Base-by-base conservation (phyloP, 768 basidiomycete species). In the Cystobasidium ongulense region DNA sequence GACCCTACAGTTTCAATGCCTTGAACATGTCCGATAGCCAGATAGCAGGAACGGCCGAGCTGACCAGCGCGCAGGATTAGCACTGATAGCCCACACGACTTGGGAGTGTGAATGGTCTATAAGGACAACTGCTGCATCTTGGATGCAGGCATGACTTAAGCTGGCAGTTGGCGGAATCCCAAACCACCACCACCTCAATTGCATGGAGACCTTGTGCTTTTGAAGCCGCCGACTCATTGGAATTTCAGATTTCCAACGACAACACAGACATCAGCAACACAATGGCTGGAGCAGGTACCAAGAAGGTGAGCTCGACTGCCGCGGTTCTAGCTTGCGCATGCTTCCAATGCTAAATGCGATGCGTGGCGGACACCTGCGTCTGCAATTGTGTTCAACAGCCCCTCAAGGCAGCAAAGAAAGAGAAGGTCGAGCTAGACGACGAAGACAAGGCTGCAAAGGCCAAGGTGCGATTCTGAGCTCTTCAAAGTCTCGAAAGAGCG, bases 391-490 rank as follows among this genome's bases (percentile, higher is more conserved):
- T 27, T 5, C 7, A 33, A 52, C 65, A 67, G 68, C 68, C 53
- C 5, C 54, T 57, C 27, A 71, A 59, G 27, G 54, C 68, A 38
- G 10, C 68, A 35, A 71, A 71, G 68, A 71, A 71, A 27, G 53
- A 54, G 11, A 38, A 33, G 33, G 52, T 54, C 50, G 68, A 71
- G 27, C 33, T 54, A 27, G 68, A 71, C 43, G 68, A 71, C 33
- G 68, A 71, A n/a, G 68, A 71, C 68, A 71, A 59, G 43, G 68
- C 68, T 3, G 21, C 21, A n/a, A 54, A 59, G 41, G 21, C 38
- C 10, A 71, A 71, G 68, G 65, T 67, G 65, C 27, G 63, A 23
- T 36, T 3, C 15, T 1, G 25, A 38, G 2, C 23, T 29, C 2
- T 64, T 13, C 5, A 10, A 4, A 38, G 63, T 38, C 11, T 29